Percentiles rank a stretch among this genome's conserved stretches.
Conservation (phyloP, 495 filamentous ascomycete genomes). For the Saxophila tyrrhenica region DNA sequence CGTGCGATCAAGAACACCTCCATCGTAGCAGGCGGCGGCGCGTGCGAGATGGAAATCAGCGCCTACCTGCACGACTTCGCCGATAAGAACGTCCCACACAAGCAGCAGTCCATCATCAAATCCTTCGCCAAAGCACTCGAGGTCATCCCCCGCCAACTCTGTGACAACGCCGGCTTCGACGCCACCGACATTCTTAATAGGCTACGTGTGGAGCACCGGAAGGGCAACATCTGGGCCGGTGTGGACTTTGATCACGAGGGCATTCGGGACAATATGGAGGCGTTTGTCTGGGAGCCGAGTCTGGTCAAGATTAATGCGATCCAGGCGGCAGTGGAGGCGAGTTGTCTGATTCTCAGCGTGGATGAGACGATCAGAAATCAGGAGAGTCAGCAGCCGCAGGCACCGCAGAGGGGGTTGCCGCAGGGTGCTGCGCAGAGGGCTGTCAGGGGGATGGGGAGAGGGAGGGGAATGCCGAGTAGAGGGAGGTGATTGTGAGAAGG, state of each 20-base stretch:
- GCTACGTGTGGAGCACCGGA: conserved; percentile 85
- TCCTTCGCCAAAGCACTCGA: conserved; percentile 95
- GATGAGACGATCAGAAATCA: conserved; percentile 98
- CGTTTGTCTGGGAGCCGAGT: conserved; percentile 93
- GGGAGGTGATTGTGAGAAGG: conserved; percentile 28
- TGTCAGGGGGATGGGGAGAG: conserved; percentile 56
- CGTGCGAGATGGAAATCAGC: conserved; percentile 92
- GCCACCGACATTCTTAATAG: conserved; percentile 94
- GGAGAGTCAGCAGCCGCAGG: conserved; percentile 72
- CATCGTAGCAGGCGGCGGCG: conserved; percentile 92
- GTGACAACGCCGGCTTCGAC: conserved; percentile 97
- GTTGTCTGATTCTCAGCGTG: conserved; percentile 87
- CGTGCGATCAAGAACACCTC: conserved; percentile 84
- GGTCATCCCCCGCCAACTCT: conserved; percentile 90
- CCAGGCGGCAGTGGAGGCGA: conserved; percentile 87
- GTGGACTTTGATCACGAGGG: conserved; percentile 92
- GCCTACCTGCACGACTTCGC: conserved; percentile 84
- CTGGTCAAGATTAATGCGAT: conserved; percentile 96
- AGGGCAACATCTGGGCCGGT: conserved; percentile 84
- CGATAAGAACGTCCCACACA: conserved; percentile 81
- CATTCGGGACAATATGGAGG: conserved; percentile 80
- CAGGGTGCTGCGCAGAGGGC: conserved; percentile 89
- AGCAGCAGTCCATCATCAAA: conserved; percentile 96
- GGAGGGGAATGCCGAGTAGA: conserved; percentile 83
- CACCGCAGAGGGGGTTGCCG: conserved; percentile 64